phyloP scores from a whole-genome alignment of 108 stramenopile genomes.

The Skeletonema marinoi region DNA sequence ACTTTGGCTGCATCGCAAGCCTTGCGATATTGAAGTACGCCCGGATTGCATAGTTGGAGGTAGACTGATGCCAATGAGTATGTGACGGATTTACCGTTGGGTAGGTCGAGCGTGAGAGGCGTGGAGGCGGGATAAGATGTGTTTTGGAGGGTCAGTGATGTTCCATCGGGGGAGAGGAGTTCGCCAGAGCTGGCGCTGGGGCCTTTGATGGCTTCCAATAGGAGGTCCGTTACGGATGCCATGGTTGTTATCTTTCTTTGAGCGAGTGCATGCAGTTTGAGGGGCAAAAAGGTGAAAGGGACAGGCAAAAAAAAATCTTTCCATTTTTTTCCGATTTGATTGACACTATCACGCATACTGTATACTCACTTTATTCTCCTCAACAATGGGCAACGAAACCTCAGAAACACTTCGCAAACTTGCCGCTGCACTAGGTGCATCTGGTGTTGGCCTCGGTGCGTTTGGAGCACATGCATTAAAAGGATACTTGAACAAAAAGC shows the following conservation, averaged over 20 bases:
- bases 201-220: conserved; percentile 27
- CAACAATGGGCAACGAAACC: conserved; percentile 25
- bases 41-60: conserved; percentile 66
- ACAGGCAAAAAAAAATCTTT: too few relatives aligned
- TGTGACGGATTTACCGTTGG: conserved; percentile 22
- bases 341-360: too few relatives aligned
- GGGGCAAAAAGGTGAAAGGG: too few relatives aligned
- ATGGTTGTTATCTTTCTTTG: neutral
- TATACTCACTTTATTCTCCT: neutral
- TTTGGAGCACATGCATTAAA: conserved; percentile 82
- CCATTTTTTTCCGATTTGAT: too few relatives aligned
- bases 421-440: conserved; percentile 66
- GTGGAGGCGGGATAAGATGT: conserved; percentile 33
- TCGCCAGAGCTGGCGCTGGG: conserved; percentile 25
- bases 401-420: conserved; percentile 48
- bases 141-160: conserved; percentile 34
- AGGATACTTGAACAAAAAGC: conserved; percentile 55
- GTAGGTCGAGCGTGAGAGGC: conserved; percentile 24
- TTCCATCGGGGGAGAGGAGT: conserved; percentile 54
- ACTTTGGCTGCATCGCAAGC: conserved; percentile 75
- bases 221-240: conserved; percentile 27
- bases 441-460: conserved; percentile 72
- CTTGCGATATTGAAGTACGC: conserved; percentile 68
- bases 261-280: too few relatives aligned
- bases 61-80: conserved; percentile 78